These are phyloP conservation scores for Starmerella floricola DNA, from an alignment of 805 yeast genomes.

Conservation along the genomic window DNA sequence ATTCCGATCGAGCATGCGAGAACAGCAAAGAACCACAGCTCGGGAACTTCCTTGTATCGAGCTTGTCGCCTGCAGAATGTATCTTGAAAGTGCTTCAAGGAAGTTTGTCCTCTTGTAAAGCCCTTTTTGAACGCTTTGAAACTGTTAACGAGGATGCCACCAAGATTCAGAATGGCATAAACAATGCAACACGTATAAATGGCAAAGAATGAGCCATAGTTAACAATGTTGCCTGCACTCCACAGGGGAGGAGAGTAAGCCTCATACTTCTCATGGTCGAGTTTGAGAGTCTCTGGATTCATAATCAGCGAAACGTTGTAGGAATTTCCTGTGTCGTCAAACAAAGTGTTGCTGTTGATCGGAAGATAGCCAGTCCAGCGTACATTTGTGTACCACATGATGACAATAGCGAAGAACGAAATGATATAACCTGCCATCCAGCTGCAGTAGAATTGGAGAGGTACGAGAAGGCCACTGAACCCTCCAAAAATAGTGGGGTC, in stretches of 20 bases:
- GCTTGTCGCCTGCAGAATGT: slow-evolving; percentile 49
- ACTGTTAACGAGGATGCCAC: slow-evolving; percentile 9
- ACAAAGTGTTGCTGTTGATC: slow-evolving; percentile 35
- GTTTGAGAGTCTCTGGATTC: slow-evolving; percentile 33
- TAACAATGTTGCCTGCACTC: slow-evolving; percentile 47
- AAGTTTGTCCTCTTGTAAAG: slow-evolving; percentile 22
- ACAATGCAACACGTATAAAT: slow-evolving; percentile 45
- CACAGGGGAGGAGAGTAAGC: slow-evolving; percentile 58
- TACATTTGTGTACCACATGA: slow-evolving; percentile 36
- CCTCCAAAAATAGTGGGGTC: slow-evolving; percentile 28
- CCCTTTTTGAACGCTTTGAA: slow-evolving; percentile 15
- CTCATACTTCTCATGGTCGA: slow-evolving; percentile 39
- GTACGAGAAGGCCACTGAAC: slow-evolving; percentile 8
- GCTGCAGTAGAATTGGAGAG: slow-evolving; percentile 9
- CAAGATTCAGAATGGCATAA: slow-evolving; percentile 27
- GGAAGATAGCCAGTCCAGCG: slow-evolving; percentile 43
- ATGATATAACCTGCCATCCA: slow-evolving; percentile 31
- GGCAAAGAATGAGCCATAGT: slow-evolving; percentile 47
- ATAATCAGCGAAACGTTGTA: slow-evolving; percentile 39
- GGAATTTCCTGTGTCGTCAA: slow-evolving; percentile 35
- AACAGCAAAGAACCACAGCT: slow-evolving; percentile 38
- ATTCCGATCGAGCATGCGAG: slow-evolving; percentile 35
- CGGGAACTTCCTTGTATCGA: slow-evolving; percentile 49
- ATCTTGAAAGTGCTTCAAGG: slow-evolving; percentile 33
- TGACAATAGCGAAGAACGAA: slow-evolving; percentile 26